Percentiles rank a stretch among this genome's conserved stretches.
phyloP scores from a whole-genome alignment of 768 basidiomycete species.

The Pleurotus cornucopiae region DNA sequence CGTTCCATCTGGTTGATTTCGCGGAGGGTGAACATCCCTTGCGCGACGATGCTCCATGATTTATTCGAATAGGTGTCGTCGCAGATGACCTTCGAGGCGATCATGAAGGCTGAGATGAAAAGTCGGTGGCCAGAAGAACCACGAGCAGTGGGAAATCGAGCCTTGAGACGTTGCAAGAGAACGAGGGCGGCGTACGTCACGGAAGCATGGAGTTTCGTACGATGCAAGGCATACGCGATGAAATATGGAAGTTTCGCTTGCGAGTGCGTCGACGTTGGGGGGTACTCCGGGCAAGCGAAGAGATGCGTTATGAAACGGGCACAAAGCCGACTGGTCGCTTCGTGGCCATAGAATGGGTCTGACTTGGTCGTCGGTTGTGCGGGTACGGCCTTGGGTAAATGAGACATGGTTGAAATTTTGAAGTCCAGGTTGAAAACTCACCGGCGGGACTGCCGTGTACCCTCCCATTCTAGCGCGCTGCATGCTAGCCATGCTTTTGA shows the following conservation, averaged over 20 bases:
- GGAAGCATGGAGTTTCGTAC: constrained; percentile 67
- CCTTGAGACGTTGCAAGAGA: constrained; percentile 80
- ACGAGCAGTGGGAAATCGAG: constrained; percentile 86
- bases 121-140: constrained; percentile 88
- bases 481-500: constrained; percentile 1
- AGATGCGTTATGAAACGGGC: constrained; percentile 81
- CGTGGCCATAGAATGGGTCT: constrained; percentile 76
- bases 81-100: constrained; percentile 87
- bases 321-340: constrained; percentile 62
- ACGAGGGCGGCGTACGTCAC: constrained; percentile 68
- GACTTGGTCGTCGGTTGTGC: constrained; percentile 23
- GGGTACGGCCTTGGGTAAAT: constrained; percentile 11
- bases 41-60: constrained; percentile 87
- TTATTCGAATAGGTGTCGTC: constrained; percentile 95
- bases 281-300: constrained; percentile 82
- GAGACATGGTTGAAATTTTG: constrained; percentile 12
- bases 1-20: constrained; percentile 98
- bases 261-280: constrained; percentile 52
- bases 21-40: constrained; percentile 78
- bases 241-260: constrained; percentile 70
- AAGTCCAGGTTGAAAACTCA: not conserved
- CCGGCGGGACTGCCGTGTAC: constrained; percentile 1
- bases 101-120: constrained; percentile 93
- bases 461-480: not conserved
- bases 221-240: constrained; percentile 84